Conservation (phyloP, 2,329 filamentous ascomycete species). For the Alternaria postmessia region DNA sequence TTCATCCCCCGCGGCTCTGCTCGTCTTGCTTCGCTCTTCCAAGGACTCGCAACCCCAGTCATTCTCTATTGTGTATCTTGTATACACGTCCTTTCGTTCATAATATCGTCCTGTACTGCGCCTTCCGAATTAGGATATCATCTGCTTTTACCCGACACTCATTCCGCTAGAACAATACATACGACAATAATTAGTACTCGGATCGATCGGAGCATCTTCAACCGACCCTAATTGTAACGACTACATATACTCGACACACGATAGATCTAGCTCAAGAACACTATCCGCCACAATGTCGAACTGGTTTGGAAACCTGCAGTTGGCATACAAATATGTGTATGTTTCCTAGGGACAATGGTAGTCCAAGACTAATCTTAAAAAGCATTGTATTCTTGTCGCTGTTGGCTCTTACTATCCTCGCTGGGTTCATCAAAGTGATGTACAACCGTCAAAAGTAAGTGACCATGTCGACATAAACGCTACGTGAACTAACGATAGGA, state of each 20-base stretch:
- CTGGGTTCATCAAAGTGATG: constrained; percentile 46
- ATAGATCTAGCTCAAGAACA: neutral
- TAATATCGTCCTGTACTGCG: constrained; percentile 13
- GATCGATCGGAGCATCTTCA: neutral
- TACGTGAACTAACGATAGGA: constrained; percentile 17
- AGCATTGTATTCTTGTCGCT: constrained; percentile 48
- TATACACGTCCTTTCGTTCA: constrained; percentile 49
- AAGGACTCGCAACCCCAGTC: constrained; percentile 30
- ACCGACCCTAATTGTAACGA: neutral
- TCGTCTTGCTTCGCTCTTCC: constrained; percentile 24
- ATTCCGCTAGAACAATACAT: constrained; percentile 1
- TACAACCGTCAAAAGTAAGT: constrained; percentile 49
- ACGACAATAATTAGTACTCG: constrained; percentile 1
- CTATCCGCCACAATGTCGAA: constrained; percentile 20
- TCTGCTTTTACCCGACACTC: constrained; percentile 28
- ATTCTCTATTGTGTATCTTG: constrained; percentile 39
- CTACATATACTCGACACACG: neutral
- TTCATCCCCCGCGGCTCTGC: constrained; percentile 27
- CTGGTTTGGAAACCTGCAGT: constrained; percentile 46
- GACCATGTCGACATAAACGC: neutral
- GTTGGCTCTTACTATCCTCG: constrained; percentile 42
- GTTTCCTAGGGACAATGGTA: neutral
- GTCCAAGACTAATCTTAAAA: constrained; percentile 15
- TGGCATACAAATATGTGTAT: constrained; percentile 51
- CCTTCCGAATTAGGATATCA: constrained; percentile 20